Percentiles rank a stretch among this genome's conserved stretches.
Evolutionary conservation across 371 early-diverging fungal genomes (phyloP).

Genomic region (Mortierella sp.): DNA sequence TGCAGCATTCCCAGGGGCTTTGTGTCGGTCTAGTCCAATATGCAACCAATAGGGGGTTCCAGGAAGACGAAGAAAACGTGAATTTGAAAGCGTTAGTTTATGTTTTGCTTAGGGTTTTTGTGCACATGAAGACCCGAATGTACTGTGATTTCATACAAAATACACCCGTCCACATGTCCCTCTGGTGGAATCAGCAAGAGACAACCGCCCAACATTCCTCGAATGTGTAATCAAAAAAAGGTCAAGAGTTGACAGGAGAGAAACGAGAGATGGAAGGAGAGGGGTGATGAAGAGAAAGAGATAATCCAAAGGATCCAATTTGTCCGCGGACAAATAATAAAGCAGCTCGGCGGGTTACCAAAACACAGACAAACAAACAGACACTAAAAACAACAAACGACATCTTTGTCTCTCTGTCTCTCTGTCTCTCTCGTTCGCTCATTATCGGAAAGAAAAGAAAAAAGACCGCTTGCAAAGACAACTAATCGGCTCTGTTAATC

Average conservation of each 20-base stretch:
- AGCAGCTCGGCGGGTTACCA: neutral
- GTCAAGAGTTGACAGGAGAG: neutral
- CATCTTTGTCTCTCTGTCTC: neutral
- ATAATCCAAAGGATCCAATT: neutral
- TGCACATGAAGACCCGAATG: neutral
- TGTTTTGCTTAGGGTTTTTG: neutral
- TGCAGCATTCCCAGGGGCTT: slow-evolving; percentile 47
- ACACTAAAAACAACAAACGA: neutral
- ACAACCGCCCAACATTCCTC: neutral
- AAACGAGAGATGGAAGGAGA: neutral
- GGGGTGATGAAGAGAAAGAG: neutral
- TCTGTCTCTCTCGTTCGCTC: neutral
- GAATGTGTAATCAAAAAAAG: neutral
- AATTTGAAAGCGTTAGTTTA: neutral
- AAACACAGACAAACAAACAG: neutral
- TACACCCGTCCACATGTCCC: too few species aligned
- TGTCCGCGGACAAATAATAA: neutral
- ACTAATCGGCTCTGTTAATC: neutral
- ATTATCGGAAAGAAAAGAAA: neutral
- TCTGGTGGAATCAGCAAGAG: too few species aligned
- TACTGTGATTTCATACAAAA: neutral
- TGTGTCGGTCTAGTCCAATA: slow-evolving; percentile 35
- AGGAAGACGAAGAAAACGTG: neutral
- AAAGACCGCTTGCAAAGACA: neutral
- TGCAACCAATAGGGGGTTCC: neutral